Percentiles rank a stretch among this genome's conserved stretches.
These are phyloP conservation scores for Diaporthe sp. DNA, from an alignment of 2,329 filamentous ascomycete species.

Conservation along the genomic window DNA sequence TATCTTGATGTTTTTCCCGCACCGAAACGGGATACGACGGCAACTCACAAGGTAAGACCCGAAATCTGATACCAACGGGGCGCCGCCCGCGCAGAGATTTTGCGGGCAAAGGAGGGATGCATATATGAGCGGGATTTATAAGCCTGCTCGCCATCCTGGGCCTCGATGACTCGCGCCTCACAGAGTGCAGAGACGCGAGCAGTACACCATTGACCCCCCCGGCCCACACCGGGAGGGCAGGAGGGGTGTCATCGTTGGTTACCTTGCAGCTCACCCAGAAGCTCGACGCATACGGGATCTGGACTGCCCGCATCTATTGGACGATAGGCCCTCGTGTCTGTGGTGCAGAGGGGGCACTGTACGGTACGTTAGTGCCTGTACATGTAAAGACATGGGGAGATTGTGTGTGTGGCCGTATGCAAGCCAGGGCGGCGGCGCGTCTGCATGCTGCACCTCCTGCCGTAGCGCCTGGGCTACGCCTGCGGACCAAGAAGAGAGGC, in stretches of 20 bases:
- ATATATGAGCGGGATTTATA: neutral
- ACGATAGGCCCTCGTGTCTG: slow-evolving; percentile 25
- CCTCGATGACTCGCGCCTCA: neutral
- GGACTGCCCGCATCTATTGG: slow-evolving; percentile 21
- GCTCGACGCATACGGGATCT: slow-evolving; percentile 15
- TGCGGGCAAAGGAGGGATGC: neutral
- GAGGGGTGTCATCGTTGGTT: slow-evolving; percentile 3
- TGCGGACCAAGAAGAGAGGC: slow-evolving; percentile 29
- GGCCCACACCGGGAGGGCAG: neutral
- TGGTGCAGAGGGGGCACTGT: slow-evolving; percentile 9
- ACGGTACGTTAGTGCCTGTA: neutral
- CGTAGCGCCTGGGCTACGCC: slow-evolving; percentile 31
- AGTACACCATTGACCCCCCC: neutral
- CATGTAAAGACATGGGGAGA: neutral
- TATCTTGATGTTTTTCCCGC: neutral
- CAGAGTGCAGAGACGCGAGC: neutral
- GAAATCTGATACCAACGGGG: neutral
- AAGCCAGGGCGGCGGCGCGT: slow-evolving; percentile 31
- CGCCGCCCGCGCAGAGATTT: neutral
- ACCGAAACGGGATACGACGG: slow-evolving; percentile 22
- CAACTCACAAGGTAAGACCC: neutral
- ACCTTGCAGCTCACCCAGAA: slow-evolving; percentile 29
- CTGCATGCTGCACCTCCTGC: slow-evolving; percentile 41
- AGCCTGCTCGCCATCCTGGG: neutral
- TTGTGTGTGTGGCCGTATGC: slow-evolving; percentile 10